Percentiles rank a stretch among this genome's conserved stretches.
phyloP scores from a whole-genome alignment of 75 land plant species.

The Cupressus sempervirens region DNA sequence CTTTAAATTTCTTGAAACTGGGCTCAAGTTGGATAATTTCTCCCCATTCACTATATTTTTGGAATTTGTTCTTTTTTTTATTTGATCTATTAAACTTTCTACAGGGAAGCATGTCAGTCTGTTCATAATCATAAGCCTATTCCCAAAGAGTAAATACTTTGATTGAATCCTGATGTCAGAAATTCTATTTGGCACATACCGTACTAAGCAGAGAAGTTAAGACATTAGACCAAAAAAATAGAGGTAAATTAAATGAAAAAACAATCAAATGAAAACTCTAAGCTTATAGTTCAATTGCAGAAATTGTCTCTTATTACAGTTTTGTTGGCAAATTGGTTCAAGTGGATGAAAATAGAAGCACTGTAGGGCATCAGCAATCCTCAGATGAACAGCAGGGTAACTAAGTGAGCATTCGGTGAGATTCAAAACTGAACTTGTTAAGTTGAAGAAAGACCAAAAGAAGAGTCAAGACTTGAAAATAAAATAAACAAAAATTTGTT shows the following conservation, averaged over 20 bases:
- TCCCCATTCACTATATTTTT: too few relatives aligned
- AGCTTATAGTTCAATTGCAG: neutral
- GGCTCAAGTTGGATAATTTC: neutral
- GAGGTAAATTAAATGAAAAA: neutral
- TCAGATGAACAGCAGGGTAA: neutral
- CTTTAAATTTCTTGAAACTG: neutral
- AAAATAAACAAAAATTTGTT: neutral
- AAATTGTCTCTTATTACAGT: neutral
- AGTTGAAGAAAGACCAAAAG: neutral
- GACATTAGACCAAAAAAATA: neutral
- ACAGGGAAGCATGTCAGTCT: neutral
- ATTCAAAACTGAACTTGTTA: neutral
- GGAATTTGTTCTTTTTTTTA: neutral
- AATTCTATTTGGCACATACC: neutral
- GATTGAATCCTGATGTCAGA: neutral
- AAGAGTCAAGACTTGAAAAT: neutral
- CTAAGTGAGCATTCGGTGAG: neutral
- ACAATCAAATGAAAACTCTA: neutral
- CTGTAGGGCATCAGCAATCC: neutral
- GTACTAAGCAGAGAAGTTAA: neutral
- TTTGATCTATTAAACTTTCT: neutral
- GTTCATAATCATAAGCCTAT: neutral
- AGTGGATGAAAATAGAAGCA: neutral
- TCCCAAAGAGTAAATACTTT: neutral
- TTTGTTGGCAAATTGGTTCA: neutral